Evolutionary conservation across 805 yeast genomes (phyloP).

Genomic region (Candida germanica): DNA sequence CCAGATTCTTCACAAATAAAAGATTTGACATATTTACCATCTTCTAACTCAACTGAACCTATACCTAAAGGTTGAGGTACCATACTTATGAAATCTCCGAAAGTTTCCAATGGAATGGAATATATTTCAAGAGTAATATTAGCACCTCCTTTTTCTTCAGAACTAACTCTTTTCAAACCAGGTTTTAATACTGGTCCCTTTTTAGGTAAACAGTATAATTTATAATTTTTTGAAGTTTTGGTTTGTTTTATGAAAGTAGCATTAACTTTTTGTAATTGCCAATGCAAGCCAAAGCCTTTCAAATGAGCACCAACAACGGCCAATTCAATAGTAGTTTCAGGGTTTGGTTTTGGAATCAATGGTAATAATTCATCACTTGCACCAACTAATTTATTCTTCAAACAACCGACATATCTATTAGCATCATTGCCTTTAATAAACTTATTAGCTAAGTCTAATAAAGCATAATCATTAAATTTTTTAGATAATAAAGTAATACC

Average conservation of each 20-base stretch:
- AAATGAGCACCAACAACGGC: slow-evolving; percentile 98
- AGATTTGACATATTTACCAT: slow-evolving; percentile 85
- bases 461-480: slow-evolving; percentile 84
- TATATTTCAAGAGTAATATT: slow-evolving; percentile 77
- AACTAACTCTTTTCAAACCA: slow-evolving; percentile 68
- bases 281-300: slow-evolving; percentile 81
- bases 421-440: slow-evolving; percentile 50
- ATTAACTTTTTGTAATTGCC: slow-evolving; percentile 86
- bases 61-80: slow-evolving; percentile 95
- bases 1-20: slow-evolving; percentile 94
- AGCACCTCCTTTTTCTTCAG: slow-evolving; percentile 39
- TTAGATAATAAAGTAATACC: slow-evolving; percentile 84
- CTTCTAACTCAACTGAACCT: slow-evolving; percentile 81
- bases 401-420: slow-evolving; percentile 57
- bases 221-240: slow-evolving; percentile 67
- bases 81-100: slow-evolving; percentile 81
- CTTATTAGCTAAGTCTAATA: slow-evolving; percentile 76
- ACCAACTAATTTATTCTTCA: slow-evolving; percentile 34
- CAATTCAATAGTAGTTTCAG: slow-evolving; percentile 50
- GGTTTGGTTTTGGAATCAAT: slow-evolving; percentile 43
- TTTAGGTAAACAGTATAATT: slow-evolving; percentile 78
- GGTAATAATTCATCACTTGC: slow-evolving; percentile 44
- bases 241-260: slow-evolving; percentile 69
- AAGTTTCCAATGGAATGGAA: slow-evolving; percentile 70
- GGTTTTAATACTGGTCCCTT: slow-evolving; percentile 85